phyloP scores from a whole-genome alignment of 2,329 filamentous ascomycete species.

The Myriangium duriaei region DNA sequence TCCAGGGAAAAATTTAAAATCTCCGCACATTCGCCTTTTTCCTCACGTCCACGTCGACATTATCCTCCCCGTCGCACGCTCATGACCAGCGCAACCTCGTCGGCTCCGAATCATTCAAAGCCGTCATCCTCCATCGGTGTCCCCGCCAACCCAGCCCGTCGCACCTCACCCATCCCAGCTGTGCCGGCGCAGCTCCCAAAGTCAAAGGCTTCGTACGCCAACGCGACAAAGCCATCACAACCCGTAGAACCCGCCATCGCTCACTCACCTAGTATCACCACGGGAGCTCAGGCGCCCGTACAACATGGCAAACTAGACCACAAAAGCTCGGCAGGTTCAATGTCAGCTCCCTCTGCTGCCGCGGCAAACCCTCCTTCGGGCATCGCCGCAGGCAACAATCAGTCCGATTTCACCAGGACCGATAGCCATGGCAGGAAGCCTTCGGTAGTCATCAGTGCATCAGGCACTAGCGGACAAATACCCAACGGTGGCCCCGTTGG shows the following conservation, averaged over 20 bases:
- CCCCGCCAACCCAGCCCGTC: slow-evolving; percentile 37
- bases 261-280: slow-evolving; percentile 37
- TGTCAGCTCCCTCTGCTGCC: slow-evolving; percentile 8
- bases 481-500: slow-evolving; percentile 62
- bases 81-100: slow-evolving; percentile 50
- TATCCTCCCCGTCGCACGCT: slow-evolving; percentile 23
- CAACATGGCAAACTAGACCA: slow-evolving; percentile 48
- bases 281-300: slow-evolving; percentile 32
- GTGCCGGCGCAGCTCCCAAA: slow-evolving; percentile 43
- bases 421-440: slow-evolving; percentile 71
- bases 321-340: slow-evolving; percentile 18
- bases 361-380: slow-evolving; percentile 39
- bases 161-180: slow-evolving; percentile 39
- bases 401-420: slow-evolving; percentile 35
- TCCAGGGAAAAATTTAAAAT: slow-evolving; percentile 11
- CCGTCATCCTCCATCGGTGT: slow-evolving; percentile 36
- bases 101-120: slow-evolving; percentile 34
- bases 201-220: slow-evolving; percentile 45
- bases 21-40: slow-evolving; percentile 10
- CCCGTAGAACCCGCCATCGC: slow-evolving; percentile 24
- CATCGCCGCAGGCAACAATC: slow-evolving; percentile 20
- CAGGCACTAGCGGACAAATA: slow-evolving; percentile 61
- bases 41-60: slow-evolving; percentile 9
- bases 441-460: slow-evolving; percentile 83
- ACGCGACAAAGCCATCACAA: slow-evolving; percentile 40